Evolutionary conservation across 495 filamentous ascomycete genomes (phyloP), one percentile per base, ranked within the genome.

Genomic region (Clavariopsis aquatica): DNA sequence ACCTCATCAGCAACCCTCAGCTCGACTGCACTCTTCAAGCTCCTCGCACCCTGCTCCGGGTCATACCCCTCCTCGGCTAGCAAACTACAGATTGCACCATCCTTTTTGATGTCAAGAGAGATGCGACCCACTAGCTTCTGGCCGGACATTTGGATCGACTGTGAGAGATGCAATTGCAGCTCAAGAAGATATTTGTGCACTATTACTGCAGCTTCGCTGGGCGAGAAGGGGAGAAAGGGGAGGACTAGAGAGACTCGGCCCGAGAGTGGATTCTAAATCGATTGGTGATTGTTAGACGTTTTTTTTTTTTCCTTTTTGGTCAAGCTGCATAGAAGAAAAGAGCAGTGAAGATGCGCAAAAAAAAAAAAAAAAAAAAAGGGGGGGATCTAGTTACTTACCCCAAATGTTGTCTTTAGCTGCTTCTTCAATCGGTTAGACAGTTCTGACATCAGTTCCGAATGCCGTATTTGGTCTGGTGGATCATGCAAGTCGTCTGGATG

Each of bases 351-450:
- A n/a, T n/a, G n/a, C n/a, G n/a, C n/a, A n/a, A n/a, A n/a, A n/a
- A n/a, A n/a, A n/a, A n/a, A n/a, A n/a, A n/a, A n/a, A n/a, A n/a
- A n/a, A n/a, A n/a, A n/a, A n/a, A n/a, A n/a, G n/a, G n/a, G n/a
- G n/a, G n/a, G n/a, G n/a, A n/a, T n/a, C n/a, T n/a, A 34, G 12
- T 6, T 10, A 49, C 47, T 24, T 49, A 49, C 47, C 31, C 2
- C 20, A 45, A 23, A 45, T 4, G 12, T 45, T 17, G 10, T 13
- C 12, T 23, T 13, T 19, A 31, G 27, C 17, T n/a, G 27, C 20
- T 10, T 9, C 82, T 75, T 82, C 82, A 85, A 17, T 82, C 79
- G 0, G 75, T 80, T 23, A 80, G 81, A 17, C 45, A 68, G 34
- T 9, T 53, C 15, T n/a, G 43, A 17, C 26, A 62, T 7, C 9